A percentile compares a stretch with the other conserved stretches of the same genome.
Evolutionary conservation across 2,329 filamentous ascomycete genomes (phyloP).

Genomic region (Xylariaceae sp.): DNA sequence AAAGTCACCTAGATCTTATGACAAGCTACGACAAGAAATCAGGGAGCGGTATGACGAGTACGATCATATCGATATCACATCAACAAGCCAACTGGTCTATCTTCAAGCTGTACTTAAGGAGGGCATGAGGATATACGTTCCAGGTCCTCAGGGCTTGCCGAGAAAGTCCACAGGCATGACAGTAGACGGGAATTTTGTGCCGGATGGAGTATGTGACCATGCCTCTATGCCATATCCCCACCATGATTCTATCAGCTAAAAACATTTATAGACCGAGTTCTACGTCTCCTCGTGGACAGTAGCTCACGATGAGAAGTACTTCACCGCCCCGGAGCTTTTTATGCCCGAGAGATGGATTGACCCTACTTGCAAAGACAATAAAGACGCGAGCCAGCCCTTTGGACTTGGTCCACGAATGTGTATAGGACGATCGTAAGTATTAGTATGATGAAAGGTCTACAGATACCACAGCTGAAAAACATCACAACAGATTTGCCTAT

Average conservation of each 20-base stretch:
- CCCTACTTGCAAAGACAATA: slow-evolving; percentile 1
- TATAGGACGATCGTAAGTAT: slow-evolving; percentile 7
- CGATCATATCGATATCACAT: slow-evolving; percentile 6
- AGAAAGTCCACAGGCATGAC: slow-evolving; percentile 1
- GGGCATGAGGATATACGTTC: slow-evolving; percentile 2
- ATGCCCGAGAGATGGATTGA: slow-evolving; percentile 6
- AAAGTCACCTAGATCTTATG: not conserved
- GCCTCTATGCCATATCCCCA: too few relatives aligned
- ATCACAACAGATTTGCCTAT: slow-evolving; percentile 3
- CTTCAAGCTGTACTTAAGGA: slow-evolving; percentile 8
- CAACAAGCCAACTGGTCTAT: slow-evolving; percentile 6
- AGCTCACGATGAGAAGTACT: slow-evolving; percentile 1
- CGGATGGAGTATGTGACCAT: slow-evolving; percentile 1
- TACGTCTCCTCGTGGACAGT: slow-evolving; percentile 10
- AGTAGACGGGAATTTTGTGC: slow-evolving; percentile 4
- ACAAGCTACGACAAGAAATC: not conserved
- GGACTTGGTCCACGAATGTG: slow-evolving; percentile 2
- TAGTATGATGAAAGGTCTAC: too few relatives aligned
- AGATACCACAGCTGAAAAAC: too few relatives aligned
- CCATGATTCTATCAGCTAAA: not conserved
- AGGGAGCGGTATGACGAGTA: not conserved
- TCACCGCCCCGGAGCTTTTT: slow-evolving; percentile 4
- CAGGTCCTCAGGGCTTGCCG: slow-evolving; percentile 6
- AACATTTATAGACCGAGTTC: slow-evolving; percentile 2
- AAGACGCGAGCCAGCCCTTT: slow-evolving; percentile 10